Evolutionary conservation across 2,329 filamentous ascomycete species (phyloP).

Genomic region (Paraphoma sp.): DNA sequence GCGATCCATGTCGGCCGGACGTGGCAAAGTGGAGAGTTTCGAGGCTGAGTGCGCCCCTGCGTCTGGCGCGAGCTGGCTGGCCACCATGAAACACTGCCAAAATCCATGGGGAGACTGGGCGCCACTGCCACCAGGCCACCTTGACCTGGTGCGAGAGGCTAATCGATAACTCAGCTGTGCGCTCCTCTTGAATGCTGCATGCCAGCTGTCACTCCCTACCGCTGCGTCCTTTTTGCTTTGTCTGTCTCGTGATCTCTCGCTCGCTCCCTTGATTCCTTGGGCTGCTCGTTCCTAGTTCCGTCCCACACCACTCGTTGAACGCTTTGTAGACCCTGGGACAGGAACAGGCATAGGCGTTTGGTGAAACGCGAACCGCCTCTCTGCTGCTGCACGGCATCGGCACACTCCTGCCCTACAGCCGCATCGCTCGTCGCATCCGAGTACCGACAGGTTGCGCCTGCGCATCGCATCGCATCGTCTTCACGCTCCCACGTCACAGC

Average conservation of each 20-base stretch:
- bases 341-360: constrained; percentile 34
- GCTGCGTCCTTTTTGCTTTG: not conserved
- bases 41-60: constrained; percentile 12
- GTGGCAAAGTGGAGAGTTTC: not conserved
- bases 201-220: not conserved
- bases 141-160: not conserved
- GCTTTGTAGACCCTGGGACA: constrained; percentile 8
- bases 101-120: constrained; percentile 4
- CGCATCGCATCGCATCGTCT: not conserved
- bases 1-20: not conserved
- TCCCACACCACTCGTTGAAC: constrained; percentile 6
- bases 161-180: constrained; percentile 2
- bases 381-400: not conserved
- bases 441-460: not conserved
- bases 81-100: not conserved
- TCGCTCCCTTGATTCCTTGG: not conserved
- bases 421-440: not conserved
- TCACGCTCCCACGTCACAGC: not conserved
- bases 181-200: not conserved
- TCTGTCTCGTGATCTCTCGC: not conserved
- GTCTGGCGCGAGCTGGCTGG: not conserved
- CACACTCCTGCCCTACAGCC: not conserved
- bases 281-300: not conserved
- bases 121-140: too few species aligned
- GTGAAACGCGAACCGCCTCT: constrained; percentile 44